A percentile compares a stretch with the other conserved stretches of the same genome.
Evolutionary conservation across 441 rosid genomes (phyloP).

Genomic region (Breynia disticha): DNA sequence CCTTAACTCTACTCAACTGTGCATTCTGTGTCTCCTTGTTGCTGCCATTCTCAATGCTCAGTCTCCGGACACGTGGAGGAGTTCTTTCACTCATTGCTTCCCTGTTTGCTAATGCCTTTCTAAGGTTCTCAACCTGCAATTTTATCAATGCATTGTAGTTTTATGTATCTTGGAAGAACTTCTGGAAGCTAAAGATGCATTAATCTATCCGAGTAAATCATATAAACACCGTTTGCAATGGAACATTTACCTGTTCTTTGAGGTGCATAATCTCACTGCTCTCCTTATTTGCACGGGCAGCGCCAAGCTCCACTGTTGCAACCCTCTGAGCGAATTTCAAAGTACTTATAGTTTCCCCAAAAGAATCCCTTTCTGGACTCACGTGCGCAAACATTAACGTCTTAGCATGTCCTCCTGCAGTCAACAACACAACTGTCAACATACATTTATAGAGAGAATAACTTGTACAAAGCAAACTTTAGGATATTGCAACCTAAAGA

Average conservation of each 20-base stretch:
- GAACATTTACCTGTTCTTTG: slow-evolving; percentile 49
- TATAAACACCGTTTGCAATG: too few species aligned
- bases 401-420: slow-evolving; percentile 81
- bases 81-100: slow-evolving; percentile 29
- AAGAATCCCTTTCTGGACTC: slow-evolving; percentile 80
- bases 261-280: slow-evolving; percentile 72
- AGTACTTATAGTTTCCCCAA: slow-evolving; percentile 75
- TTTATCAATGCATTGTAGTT: neutral
- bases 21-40: slow-evolving; percentile 20
- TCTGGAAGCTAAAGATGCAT: too few species aligned
- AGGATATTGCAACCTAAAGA: slow-evolving; percentile 51
- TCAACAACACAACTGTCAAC: neutral
- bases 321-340: slow-evolving; percentile 89
- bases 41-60: slow-evolving; percentile 58
- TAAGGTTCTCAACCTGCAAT: slow-evolving; percentile 74
- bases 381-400: slow-evolving; percentile 92
- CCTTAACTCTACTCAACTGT: slow-evolving; percentile 20
- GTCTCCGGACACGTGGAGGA: slow-evolving; percentile 37
- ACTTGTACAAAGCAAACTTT: neutral
- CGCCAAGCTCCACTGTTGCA: slow-evolving; percentile 74
- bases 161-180: neutral
- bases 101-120: slow-evolving; percentile 60
- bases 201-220: too few species aligned
- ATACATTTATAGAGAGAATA: neutral
- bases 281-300: slow-evolving; percentile 74